Percentiles rank a stretch among this genome's conserved stretches.
These are phyloP conservation scores for Bryoerythrophyllum caledonicum DNA, from an alignment of 225 moss, liverwort and hornwort genomes.

Conservation along the genomic window DNA sequence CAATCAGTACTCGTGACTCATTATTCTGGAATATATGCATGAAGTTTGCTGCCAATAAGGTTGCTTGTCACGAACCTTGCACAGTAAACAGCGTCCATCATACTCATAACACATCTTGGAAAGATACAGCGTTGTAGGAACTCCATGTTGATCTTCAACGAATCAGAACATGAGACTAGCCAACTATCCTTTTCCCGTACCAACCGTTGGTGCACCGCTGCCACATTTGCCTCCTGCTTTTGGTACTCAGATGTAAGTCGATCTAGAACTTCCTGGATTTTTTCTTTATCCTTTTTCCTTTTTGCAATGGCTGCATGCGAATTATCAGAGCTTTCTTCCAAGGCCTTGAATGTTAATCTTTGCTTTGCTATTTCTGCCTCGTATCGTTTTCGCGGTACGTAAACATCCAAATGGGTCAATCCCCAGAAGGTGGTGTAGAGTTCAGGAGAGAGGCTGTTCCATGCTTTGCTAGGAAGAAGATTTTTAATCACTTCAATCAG, in stretches of 20 bases:
- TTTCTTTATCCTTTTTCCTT: conserved; percentile 98
- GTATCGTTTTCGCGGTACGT: conserved; percentile 89
- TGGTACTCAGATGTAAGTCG: conserved; percentile 83
- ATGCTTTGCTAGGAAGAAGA: conserved; percentile 80
- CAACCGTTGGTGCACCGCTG: conserved; percentile 82
- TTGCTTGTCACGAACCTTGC: conserved; percentile 68
- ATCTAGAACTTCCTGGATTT: conserved; percentile 93
- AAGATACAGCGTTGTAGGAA: conserved; percentile 97
- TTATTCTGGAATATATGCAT: no score
- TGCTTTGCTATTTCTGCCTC: conserved; percentile 95
- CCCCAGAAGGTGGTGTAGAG: conserved; percentile 99
- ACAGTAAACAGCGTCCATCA: conserved; percentile 99
- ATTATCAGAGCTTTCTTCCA: conserved; percentile 94
- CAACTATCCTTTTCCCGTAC: conserved; percentile 90
- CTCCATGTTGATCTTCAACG: conserved; percentile 98
- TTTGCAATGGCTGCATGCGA: conserved; percentile 94
- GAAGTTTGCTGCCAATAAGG: no score
- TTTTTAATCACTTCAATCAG: conserved; percentile 74
- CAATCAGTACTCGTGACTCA: not conserved
- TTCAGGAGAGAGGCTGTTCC: conserved; percentile 96
- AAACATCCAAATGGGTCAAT: conserved; percentile 86
- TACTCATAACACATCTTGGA: conserved; percentile 98
- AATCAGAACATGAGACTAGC: conserved; percentile 93
- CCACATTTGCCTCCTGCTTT: conserved; percentile 94
- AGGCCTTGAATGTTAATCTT: conserved; percentile 71